Evolutionary conservation across 345 rosid species (phyloP), one percentile per base, ranked within the genome.

Genomic region (Eucalyptus polybractea): DNA sequence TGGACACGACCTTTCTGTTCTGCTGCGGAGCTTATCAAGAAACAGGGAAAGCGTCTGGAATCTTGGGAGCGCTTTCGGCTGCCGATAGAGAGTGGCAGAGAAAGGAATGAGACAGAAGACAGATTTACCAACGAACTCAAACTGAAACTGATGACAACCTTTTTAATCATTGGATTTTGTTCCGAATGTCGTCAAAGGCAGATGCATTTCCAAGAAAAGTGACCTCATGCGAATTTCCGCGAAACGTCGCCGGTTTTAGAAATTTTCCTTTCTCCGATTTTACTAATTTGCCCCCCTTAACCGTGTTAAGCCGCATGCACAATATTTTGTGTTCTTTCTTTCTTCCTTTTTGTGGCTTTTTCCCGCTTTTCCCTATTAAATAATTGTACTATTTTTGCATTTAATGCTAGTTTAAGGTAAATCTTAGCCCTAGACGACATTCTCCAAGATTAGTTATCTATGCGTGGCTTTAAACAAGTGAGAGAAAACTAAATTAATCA

Each of bases 101-200:
- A 62, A 62, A 62, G 69, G 69, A 62, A 62, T 6, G 33, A 3
- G 33, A 62, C 31, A 29, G 69, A 2, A 62, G 69, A 10, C 0
- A 24, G 65, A 50, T 22, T 58, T 13, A 62, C 12, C 33, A 12
- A 62, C 33, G 69, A 62, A 62, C 69, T 62, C 33, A 8, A 62
- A 45, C 49, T 0, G 49, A 45, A 45, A 45, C 0, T 45, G 49
- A 45, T 45, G 49, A 45, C 49, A 4, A 45, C 49, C 49, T 45
- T 45, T 45, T 45, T 45, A 45, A 45, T 45, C 0, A 45, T 45
- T 45, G 1, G 12, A 45, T 45, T 45, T 45, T 45, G 11, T 45
- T 45, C 49, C 0, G 49, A 0, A 0, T 45, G 49, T 45, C 49
- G 12, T 0, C 0, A 45, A 45, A 45, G 49, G 49, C 49, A 9